Conservation (phyloP, 1,284 basidiomycete species). For the Ceratobasidium sp. region DNA sequence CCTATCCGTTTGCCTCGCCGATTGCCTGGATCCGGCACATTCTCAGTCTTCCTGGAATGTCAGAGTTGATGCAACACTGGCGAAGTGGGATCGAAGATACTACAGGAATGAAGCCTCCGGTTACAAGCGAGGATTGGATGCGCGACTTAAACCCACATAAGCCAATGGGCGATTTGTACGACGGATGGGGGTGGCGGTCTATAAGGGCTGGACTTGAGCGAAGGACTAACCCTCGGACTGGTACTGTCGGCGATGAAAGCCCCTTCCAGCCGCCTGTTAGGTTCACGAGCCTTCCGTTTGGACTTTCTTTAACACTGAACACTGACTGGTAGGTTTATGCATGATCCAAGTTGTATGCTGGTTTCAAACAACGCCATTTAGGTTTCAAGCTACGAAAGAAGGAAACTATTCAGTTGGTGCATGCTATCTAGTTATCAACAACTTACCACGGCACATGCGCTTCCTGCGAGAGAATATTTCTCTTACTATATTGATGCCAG, state of each 20-base stretch:
- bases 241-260: neutral
- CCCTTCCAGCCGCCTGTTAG: neutral
- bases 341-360: neutral
- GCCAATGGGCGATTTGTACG: neutral
- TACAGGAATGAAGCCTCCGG: neutral
- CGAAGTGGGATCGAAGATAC: neutral
- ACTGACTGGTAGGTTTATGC: neutral
- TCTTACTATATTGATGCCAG: slow-evolving; percentile 6
- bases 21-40: too few species aligned
- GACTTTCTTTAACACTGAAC: slow-evolving; percentile 16
- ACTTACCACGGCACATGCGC: slow-evolving; percentile 5
- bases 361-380: neutral
- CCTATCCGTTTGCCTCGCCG: too few species aligned
- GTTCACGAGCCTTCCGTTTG: slow-evolving; percentile 7
- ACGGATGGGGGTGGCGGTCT: slow-evolving; percentile 12
- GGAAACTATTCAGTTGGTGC: neutral
- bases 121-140: slow-evolving; percentile 2
- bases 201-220: neutral
- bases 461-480: slow-evolving; percentile 7
- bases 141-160: neutral
- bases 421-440: slow-evolving; percentile 1
- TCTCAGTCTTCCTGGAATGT: slow-evolving; percentile 13
- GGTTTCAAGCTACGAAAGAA: slow-evolving; percentile 27
- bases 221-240: neutral
- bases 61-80: slow-evolving; percentile 20